These are phyloP conservation scores for Caryopteris hybrid DNA, from an alignment of 305 asterid genomes.

Conservation along the genomic window DNA sequence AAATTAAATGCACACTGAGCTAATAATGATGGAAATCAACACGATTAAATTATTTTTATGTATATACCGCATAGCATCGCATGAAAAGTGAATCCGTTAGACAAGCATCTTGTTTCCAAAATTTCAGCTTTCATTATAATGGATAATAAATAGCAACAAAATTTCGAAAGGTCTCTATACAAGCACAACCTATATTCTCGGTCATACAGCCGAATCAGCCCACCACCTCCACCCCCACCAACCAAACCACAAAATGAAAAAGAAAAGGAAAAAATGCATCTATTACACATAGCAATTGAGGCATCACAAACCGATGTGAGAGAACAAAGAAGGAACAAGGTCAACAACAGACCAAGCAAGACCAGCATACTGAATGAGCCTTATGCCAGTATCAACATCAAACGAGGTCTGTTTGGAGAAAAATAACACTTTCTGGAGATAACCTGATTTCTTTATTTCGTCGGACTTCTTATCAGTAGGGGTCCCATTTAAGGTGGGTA, in stretches of 20 bases:
- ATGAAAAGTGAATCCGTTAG: not conserved
- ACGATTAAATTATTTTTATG: not conserved
- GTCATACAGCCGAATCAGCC: not conserved
- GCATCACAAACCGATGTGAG: conserved; percentile 58
- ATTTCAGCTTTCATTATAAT: conserved; percentile 1
- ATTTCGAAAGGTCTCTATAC: conserved; percentile 20
- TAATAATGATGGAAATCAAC: not conserved
- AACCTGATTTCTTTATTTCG: conserved; percentile 55
- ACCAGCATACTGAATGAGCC: conserved; percentile 90
- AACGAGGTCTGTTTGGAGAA: conserved; percentile 63
- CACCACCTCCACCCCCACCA: not conserved
- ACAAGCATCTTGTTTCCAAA: conserved; percentile 10
- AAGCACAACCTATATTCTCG: conserved; percentile 18
- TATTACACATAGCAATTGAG: conserved; percentile 10
- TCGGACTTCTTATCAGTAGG: conserved; percentile 44
- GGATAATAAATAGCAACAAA: conserved; percentile 14
- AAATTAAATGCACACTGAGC: not conserved
- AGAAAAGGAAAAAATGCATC: not conserved
- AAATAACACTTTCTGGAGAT: conserved; percentile 53
- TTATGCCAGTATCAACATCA: conserved; percentile 89
- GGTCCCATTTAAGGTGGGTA: conserved; percentile 51
- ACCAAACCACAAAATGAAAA: not conserved
- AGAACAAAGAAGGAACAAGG: conserved; percentile 80
- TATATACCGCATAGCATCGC: not conserved
- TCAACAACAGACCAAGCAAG: conserved; percentile 96